These are phyloP conservation scores for Yarrowia keelungensis DNA, from an alignment of 805 yeast genomes.

Conservation along the genomic window DNA sequence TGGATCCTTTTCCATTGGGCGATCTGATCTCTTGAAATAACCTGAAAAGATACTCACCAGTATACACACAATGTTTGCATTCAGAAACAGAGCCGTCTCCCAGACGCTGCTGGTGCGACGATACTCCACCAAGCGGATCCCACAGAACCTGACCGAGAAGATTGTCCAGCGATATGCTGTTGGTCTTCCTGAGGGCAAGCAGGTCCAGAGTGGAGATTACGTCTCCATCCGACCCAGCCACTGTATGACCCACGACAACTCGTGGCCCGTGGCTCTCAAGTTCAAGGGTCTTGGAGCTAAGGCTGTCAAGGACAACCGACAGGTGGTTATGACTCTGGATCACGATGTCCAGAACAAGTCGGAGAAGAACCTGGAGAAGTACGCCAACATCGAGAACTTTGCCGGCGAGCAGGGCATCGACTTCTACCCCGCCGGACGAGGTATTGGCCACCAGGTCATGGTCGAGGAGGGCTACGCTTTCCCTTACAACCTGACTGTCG, in stretches of 20 bases:
- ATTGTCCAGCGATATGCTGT: slow-evolving; percentile 94
- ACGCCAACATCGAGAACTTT: slow-evolving; percentile 84
- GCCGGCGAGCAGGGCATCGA: slow-evolving; percentile 92
- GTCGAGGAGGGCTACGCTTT: slow-evolving; percentile 98
- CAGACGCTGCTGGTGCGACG: slow-evolving; percentile 27
- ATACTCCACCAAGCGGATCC: slow-evolving; percentile 38
- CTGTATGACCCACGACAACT: slow-evolving; percentile 98
- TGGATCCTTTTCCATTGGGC: slow-evolving; percentile 32
- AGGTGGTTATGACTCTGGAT: slow-evolving; percentile 94
- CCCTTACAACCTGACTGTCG: slow-evolving; percentile 91
- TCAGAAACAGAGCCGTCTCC: slow-evolving; percentile 22
- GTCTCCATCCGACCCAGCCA: slow-evolving; percentile 94
- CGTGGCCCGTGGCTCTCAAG: slow-evolving; percentile 99
- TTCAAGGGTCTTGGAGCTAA: slow-evolving; percentile 94
- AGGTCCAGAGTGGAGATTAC: slow-evolving; percentile 88
- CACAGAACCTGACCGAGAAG: slow-evolving; percentile 92
- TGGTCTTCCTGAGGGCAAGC: slow-evolving; percentile 75
- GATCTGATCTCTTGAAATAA: slow-evolving; percentile 17
- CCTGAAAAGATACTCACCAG: too few relatives aligned
- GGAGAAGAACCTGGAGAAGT: slow-evolving; percentile 87
- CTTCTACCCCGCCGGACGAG: slow-evolving; percentile 98
- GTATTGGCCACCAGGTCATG: slow-evolving; percentile 99
- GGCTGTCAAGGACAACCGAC: slow-evolving; percentile 80
- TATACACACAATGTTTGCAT: slow-evolving; percentile 22
- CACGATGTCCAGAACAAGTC: slow-evolving; percentile 96